Percentiles rank a stretch among this genome's conserved stretches.
Evolutionary conservation across 2,329 filamentous ascomycete species (phyloP).

Genomic region (Neurospora sp.): DNA sequence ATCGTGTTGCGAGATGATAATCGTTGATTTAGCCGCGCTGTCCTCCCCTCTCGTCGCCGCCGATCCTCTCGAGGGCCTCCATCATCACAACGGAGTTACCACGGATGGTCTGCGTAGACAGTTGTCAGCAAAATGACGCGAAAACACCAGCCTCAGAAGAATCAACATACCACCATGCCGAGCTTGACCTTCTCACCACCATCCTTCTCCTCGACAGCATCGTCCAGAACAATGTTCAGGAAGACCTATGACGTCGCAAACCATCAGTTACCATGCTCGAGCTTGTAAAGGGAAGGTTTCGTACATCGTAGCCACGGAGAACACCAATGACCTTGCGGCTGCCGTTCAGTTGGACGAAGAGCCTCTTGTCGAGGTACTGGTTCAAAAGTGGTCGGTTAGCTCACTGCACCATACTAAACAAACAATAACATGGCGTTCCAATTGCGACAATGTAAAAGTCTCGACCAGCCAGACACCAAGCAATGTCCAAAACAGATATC

Average conservation of each 20-base stretch:
- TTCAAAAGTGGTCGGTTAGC: constrained; percentile 4
- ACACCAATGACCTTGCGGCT: constrained; percentile 95
- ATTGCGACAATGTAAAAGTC: not conserved
- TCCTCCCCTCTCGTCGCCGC: constrained; percentile 44
- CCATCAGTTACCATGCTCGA: not conserved
- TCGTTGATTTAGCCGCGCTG: constrained; percentile 8
- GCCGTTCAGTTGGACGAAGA: constrained; percentile 96
- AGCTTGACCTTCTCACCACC: constrained; percentile 83
- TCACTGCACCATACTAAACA: not conserved
- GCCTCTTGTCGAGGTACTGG: constrained; percentile 97
- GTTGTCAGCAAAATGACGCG: constrained; percentile 17
- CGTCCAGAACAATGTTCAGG: constrained; percentile 94
- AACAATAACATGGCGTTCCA: not conserved
- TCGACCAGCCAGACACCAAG: not conserved
- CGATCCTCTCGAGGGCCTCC: constrained; percentile 66
- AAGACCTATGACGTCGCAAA: constrained; percentile 60
- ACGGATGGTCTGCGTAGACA: constrained; percentile 63
- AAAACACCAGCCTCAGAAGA: not conserved
- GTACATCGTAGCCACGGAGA: constrained; percentile 89
- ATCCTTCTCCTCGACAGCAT: constrained; percentile 89
- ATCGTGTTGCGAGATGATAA: not conserved
- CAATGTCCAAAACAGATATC: not conserved
- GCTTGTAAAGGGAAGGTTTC: constrained; percentile 20
- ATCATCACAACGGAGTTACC: constrained; percentile 99
- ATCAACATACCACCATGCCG: constrained; percentile 73